Conservation (phyloP, 2,329 filamentous ascomycete species). For the Phaeosphaeria sp. region DNA sequence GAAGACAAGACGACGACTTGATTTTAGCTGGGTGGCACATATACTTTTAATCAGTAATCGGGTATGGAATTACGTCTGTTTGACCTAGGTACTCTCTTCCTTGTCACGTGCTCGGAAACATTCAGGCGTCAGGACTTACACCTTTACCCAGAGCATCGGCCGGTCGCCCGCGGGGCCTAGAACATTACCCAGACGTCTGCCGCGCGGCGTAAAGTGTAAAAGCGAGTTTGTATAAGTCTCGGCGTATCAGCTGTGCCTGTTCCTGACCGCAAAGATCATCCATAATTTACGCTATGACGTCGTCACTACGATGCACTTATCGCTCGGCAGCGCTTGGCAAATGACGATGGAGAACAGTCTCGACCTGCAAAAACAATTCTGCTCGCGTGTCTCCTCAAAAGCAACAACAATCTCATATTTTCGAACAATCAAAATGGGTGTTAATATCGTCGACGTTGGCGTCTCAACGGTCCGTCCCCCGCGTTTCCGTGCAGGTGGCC, state of each 20-base stretch:
- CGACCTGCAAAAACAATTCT: constrained; percentile 8
- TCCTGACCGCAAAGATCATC: constrained; percentile 1
- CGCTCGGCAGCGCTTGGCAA: constrained; percentile 19
- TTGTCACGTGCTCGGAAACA: neutral
- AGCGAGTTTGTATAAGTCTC: neutral
- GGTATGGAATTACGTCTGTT: neutral
- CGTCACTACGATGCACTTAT: constrained; percentile 17
- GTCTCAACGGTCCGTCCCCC: constrained; percentile 21
- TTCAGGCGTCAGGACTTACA: too few relatives aligned
- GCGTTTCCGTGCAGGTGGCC: constrained; percentile 1
- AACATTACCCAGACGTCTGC: neutral
- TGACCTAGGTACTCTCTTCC: neutral
- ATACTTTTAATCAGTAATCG: neutral
- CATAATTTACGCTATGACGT: constrained; percentile 27
- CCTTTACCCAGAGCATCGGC: neutral
- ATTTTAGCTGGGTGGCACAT: neutral
- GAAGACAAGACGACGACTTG: too few relatives aligned
- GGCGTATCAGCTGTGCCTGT: constrained; percentile 1
- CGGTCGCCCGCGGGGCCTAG: constrained; percentile 2
- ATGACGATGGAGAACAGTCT: constrained; percentile 8
- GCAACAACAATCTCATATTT: neutral
- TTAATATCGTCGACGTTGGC: constrained; percentile 22
- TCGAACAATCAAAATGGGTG: constrained; percentile 10
- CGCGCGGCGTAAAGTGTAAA: neutral
- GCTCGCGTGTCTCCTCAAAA: neutral